Percentiles rank a stretch among this genome's conserved stretches.
phyloP scores from a whole-genome alignment of 345 rosid genomes.

The Punica granatum region DNA sequence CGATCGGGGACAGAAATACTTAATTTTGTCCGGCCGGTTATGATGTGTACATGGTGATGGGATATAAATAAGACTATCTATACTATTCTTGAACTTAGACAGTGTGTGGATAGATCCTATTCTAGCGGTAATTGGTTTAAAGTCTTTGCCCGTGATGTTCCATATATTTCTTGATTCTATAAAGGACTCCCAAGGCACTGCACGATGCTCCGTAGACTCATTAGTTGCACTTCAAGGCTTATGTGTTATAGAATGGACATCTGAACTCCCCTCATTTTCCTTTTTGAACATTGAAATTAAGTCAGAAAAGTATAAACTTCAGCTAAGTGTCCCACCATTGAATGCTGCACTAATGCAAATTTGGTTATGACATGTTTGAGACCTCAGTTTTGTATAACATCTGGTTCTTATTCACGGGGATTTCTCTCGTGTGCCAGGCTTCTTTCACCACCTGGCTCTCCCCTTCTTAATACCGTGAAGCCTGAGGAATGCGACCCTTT shows the following conservation, averaged over 20 bases:
- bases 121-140: background rate
- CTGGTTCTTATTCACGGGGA: background rate
- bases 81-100: background rate
- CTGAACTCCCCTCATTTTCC: background rate
- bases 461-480: conserved; percentile 53
- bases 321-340: background rate
- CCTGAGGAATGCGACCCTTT: conserved; percentile 45
- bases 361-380: background rate
- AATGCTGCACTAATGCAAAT: background rate
- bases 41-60: background rate
- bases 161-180: background rate
- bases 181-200: background rate
- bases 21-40: background rate
- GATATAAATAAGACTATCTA: too few relatives aligned
- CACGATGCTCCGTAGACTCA: background rate
- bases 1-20: background rate
- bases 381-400: background rate
- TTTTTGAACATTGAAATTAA: background rate
- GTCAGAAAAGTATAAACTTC: background rate
- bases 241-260: background rate
- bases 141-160: background rate
- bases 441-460: conserved; percentile 84
- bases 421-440: conserved; percentile 47
- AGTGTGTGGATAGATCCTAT: background rate
- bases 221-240: background rate